Conservation (phyloP, 495 filamentous ascomycete genomes). For the Podospora pseudoanserina region DNA sequence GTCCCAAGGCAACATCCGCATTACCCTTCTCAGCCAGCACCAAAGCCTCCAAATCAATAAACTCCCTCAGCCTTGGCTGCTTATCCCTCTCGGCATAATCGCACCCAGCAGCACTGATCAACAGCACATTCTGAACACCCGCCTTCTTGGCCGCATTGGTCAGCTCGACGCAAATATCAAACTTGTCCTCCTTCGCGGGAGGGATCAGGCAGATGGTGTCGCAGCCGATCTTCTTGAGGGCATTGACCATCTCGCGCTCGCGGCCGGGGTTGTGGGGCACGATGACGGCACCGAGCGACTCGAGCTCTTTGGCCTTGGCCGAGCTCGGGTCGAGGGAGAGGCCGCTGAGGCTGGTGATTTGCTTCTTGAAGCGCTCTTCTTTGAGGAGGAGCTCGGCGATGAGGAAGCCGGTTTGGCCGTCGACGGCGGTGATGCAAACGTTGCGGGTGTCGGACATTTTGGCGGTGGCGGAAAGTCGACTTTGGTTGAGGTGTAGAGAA, state of each 20-base stretch:
- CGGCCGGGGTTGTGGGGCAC: slow-evolving; percentile 44
- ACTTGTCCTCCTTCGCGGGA: slow-evolving; percentile 46
- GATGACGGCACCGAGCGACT: slow-evolving; percentile 50
- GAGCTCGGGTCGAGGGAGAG: slow-evolving; percentile 46
- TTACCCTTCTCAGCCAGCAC: slow-evolving; percentile 50
- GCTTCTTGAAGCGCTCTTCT: slow-evolving; percentile 39
- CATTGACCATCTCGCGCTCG: slow-evolving; percentile 35
- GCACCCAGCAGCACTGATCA: slow-evolving; percentile 52
- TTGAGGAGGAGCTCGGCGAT: slow-evolving; percentile 54
- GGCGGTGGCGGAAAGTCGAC: neutral
- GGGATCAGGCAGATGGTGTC: slow-evolving; percentile 56
- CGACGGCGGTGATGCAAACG: slow-evolving; percentile 50
- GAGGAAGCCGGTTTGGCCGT: slow-evolving; percentile 54
- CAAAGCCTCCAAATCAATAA: slow-evolving; percentile 50
- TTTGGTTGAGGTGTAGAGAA: neutral
- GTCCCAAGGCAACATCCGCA: slow-evolving; percentile 35
- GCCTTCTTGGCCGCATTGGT: slow-evolving; percentile 49
- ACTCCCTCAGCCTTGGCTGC: slow-evolving; percentile 53
- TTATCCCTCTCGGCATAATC: slow-evolving; percentile 50
- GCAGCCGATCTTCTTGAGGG: slow-evolving; percentile 41
- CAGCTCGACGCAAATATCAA: slow-evolving; percentile 49
- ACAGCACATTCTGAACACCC: slow-evolving; percentile 47
- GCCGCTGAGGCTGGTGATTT: slow-evolving; percentile 40
- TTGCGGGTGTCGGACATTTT: slow-evolving; percentile 38
- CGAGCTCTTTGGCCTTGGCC: slow-evolving; percentile 52